Conservation (phyloP, 2,329 filamentous ascomycete genomes). For the Venturia oleaginea region DNA sequence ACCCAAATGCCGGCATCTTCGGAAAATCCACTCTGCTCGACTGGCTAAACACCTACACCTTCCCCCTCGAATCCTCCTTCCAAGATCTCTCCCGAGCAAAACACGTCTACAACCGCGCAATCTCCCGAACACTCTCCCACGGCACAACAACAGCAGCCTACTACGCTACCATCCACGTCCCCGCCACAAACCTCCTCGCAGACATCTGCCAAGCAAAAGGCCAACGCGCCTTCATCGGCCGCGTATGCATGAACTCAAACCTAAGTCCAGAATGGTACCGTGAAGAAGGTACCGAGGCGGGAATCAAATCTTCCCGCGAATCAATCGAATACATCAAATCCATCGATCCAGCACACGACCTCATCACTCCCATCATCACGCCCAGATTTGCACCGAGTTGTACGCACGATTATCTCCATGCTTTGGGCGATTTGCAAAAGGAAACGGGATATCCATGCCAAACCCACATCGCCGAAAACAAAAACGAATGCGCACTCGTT, state of each 20-base stretch:
- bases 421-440: conserved; percentile 55
- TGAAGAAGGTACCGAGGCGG: conserved; percentile 55
- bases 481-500: conserved; percentile 63
- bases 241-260: conserved; percentile 83
- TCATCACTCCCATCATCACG: conserved; percentile 75
- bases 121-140: conserved; percentile 72
- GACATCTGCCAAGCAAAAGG: conserved; percentile 70
- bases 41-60: conserved; percentile 92
- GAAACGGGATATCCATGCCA: conserved; percentile 62
- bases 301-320: conserved; percentile 43
- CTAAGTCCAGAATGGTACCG: conserved; percentile 69
- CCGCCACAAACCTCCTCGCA: conserved; percentile 83
- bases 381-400: conserved; percentile 53
- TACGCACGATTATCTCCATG: conserved; percentile 44
- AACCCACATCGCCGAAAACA: conserved; percentile 86
- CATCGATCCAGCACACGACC: conserved; percentile 55
- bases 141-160: conserved; percentile 94
- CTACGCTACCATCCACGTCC: conserved; percentile 81
- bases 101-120: conserved; percentile 66
- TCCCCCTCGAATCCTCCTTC: conserved; percentile 79
- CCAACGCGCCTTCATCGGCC: conserved; percentile 82
- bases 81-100: conserved; percentile 52
- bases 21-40: conserved; percentile 86
- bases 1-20: conserved; percentile 89
- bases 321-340: conserved; percentile 48